Evolutionary conservation across 192 early-diverging fungal genomes (phyloP), one percentile per base, ranked within the genome.

Genomic region (Pecoramyces ruminantium): DNA sequence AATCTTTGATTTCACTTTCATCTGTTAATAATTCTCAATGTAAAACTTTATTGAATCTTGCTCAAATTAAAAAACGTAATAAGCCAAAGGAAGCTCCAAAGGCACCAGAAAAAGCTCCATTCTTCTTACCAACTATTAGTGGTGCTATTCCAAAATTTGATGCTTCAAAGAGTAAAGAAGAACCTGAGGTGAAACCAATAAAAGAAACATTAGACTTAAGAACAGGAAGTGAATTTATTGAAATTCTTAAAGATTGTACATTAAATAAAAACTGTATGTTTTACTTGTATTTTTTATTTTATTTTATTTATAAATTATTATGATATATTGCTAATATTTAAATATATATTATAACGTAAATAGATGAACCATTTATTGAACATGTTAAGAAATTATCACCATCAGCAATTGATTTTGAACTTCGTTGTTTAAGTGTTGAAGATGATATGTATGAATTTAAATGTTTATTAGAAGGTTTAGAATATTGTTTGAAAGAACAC

Each of bases 51-150:
- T 67, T 67, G n/a, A 67, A 67, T 67, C 51, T 67, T 67, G 51
- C 51, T 27, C 29, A 29, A 34, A 17, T 80, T 25, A 81, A 92
- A 88, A 89, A 94, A 83, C 93, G 97, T 80, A 99, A 96, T 87
- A 93, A 93, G 83, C 94, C 97, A 25, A 91, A 88, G 78, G 92
- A 94, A 84, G 89, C 94, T n/a, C 93, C 95, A n/a, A 94, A 95
- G 83, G 88, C 89, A 17, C 94, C 95, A 27, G 95, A 97, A 83
- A 90, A 91, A 77, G 94, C 96, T 25, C 96, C 96, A 29, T 99
- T 99, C 89, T 98, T 99, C 86, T 85, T 99, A 83, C 92, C 92
- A 16, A 94, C 95, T 1, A 80, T 95, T 8, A 85, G 91, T 29
- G 95, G 92, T 78, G 88, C 90, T 17, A 86, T 89, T 39, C 91